phyloP scores from a whole-genome alignment of 2,329 filamentous ascomycete genomes.

The Venturia effusa region DNA sequence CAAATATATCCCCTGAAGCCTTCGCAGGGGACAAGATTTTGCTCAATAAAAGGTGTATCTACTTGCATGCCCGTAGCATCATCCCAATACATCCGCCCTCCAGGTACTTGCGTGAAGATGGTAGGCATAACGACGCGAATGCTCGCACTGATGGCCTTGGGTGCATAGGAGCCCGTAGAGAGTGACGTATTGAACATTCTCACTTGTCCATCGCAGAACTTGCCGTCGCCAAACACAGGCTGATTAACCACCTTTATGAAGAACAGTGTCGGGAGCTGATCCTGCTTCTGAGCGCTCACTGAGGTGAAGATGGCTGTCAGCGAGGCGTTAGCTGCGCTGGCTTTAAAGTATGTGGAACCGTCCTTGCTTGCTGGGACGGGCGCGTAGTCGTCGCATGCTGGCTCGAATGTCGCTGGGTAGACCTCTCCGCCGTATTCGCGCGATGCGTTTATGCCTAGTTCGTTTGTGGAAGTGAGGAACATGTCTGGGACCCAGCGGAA shows the following conservation, averaged over 20 bases:
- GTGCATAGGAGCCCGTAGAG: conserved; percentile 22
- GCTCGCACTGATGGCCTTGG: conserved; percentile 24
- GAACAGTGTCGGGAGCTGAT: conserved; percentile 24
- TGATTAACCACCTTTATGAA: conserved; percentile 45
- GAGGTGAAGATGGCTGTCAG: background rate
- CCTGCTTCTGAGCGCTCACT: background rate
- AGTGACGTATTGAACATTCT: conserved; percentile 37
- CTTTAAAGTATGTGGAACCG: background rate
- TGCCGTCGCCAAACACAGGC: conserved; percentile 34
- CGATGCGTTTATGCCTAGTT: conserved; percentile 35
- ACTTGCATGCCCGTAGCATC: conserved; percentile 25
- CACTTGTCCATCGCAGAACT: conserved; percentile 34
- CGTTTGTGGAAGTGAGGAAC: conserved; percentile 34
- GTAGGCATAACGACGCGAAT: conserved; percentile 21
- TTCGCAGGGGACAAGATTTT: conserved; percentile 23
- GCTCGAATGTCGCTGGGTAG: conserved; percentile 34
- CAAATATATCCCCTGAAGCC: conserved; percentile 8
- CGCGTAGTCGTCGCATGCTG: conserved; percentile 39
- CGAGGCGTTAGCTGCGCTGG: background rate
- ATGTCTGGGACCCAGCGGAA: conserved; percentile 42
- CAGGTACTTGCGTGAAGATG: conserved; percentile 15
- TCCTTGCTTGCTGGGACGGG: conserved; percentile 1
- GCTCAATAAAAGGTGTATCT: conserved; percentile 31
- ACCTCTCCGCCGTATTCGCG: conserved; percentile 36
- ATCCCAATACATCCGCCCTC: conserved; percentile 19